These are phyloP conservation scores for Iris macrosiphon DNA, from an alignment of 106 monocot species.

Conservation along the genomic window DNA sequence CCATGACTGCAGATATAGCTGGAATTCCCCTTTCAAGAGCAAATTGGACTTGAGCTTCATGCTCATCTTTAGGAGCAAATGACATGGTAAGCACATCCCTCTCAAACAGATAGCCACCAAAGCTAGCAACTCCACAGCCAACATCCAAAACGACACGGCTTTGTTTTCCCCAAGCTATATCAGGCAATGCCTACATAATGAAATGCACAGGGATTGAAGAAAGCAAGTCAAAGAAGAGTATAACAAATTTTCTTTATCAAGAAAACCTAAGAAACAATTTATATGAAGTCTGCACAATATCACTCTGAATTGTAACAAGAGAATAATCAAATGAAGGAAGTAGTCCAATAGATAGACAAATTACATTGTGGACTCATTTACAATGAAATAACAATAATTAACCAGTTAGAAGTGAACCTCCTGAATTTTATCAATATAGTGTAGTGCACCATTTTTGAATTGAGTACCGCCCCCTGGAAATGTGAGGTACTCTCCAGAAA, in stretches of 20 bases:
- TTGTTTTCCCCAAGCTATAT: conserved; percentile 72
- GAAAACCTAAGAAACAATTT: neutral
- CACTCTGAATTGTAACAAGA: neutral
- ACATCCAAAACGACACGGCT: conserved; percentile 75
- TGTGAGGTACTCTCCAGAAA: conserved; percentile 71
- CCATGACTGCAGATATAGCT: conserved; percentile 88
- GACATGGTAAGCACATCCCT: conserved; percentile 83
- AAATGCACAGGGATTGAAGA: neutral
- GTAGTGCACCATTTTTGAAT: conserved; percentile 71
- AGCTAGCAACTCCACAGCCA: conserved; percentile 93
- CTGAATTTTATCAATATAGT: conserved; percentile 81
- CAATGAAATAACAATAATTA: neutral
- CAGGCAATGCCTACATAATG: conserved; percentile 43
- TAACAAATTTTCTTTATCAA: neutral
- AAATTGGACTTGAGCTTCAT: conserved; percentile 94
- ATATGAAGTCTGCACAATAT: neutral
- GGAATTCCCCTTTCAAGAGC: conserved; percentile 97
- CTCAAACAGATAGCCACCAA: conserved; percentile 82
- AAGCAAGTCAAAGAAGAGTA: neutral
- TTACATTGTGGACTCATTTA: neutral
- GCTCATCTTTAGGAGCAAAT: conserved; percentile 96
- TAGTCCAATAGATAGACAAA: neutral
- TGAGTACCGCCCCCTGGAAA: conserved; percentile 96
- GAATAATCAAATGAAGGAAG: neutral
- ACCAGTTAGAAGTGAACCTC: conserved; percentile 30